Percentiles rank a stretch among this genome's conserved stretches.
These are phyloP conservation scores for Aspergillus ochraceoroseus DNA, from an alignment of 2,329 filamentous ascomycete genomes.

Conservation along the genomic window DNA sequence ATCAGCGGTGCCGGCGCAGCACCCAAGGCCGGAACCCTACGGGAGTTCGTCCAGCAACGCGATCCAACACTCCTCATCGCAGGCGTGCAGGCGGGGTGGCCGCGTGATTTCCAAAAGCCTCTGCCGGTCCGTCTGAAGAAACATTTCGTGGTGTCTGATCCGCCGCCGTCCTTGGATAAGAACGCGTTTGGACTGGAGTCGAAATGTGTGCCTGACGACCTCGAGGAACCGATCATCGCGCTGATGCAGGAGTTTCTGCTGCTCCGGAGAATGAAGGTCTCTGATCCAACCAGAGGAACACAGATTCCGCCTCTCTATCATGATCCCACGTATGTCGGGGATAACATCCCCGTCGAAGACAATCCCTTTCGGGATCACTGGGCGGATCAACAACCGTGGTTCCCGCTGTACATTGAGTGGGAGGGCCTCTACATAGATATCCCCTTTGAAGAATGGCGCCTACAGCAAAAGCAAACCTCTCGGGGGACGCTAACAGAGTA, in stretches of 20 bases:
- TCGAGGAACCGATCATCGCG: background rate
- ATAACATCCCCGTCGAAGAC: background rate
- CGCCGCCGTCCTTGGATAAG: background rate
- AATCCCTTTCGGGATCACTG: conserved; percentile 29
- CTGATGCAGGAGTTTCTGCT: background rate
- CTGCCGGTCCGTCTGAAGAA: conserved; percentile 1
- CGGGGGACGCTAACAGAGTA: background rate
- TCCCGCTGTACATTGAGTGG: conserved; percentile 46
- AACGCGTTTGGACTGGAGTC: background rate
- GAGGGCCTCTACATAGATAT: conserved; percentile 44
- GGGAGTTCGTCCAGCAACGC: conserved; percentile 26
- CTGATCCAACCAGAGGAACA: no score
- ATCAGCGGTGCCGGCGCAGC: background rate
- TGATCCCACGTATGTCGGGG: conserved; percentile 8
- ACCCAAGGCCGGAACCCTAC: conserved; percentile 22
- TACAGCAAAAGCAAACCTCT: conserved; percentile 15
- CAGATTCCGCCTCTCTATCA: conserved; percentile 10
- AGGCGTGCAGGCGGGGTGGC: conserved; percentile 40
- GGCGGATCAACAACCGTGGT: conserved; percentile 37
- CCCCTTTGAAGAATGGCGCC: conserved; percentile 30
- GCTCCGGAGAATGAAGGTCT: no score
- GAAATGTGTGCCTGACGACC: background rate
- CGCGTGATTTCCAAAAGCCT: conserved; percentile 29
- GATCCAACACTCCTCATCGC: conserved; percentile 43
- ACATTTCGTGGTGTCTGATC: background rate